These are phyloP conservation scores for Fusarium neocosmosporiellum DNA, from an alignment of 2,329 filamentous ascomycete genomes.

Conservation along the genomic window DNA sequence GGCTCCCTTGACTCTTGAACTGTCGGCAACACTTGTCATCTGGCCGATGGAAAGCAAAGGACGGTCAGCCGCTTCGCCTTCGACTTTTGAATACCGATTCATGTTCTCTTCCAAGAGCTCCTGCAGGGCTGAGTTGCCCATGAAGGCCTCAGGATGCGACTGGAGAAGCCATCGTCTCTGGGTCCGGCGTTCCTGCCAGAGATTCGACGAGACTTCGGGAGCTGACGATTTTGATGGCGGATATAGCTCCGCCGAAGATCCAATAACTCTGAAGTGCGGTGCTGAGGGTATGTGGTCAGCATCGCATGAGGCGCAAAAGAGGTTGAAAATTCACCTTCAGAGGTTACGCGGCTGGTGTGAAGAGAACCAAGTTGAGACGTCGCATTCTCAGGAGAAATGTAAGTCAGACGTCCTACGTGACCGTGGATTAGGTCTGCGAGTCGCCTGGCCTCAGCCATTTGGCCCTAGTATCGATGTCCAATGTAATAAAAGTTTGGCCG, in stretches of 20 bases:
- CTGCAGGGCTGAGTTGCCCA: conserved; percentile 50
- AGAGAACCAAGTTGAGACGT: conserved; percentile 42
- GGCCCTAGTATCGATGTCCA: conserved; percentile 47
- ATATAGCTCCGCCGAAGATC: conserved; percentile 50
- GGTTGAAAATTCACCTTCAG: conserved; percentile 39
- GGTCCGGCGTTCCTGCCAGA: conserved; percentile 46
- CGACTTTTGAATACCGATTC: conserved; percentile 43
- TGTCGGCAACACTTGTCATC: conserved; percentile 55
- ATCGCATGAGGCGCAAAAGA: conserved; percentile 2
- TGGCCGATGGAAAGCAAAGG: conserved; percentile 67
- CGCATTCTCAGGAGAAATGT: conserved; percentile 41
- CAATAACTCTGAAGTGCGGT: conserved; percentile 47
- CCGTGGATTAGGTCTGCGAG: conserved; percentile 49
- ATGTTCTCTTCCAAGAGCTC: conserved; percentile 52
- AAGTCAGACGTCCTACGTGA: conserved; percentile 48
- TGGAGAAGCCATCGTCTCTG: conserved; percentile 64
- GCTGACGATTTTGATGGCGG: conserved; percentile 45
- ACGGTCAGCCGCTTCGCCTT: conserved; percentile 36
- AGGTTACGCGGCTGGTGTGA: conserved; percentile 46
- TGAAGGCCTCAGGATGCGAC: conserved; percentile 61
- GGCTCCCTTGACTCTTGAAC: conserved; percentile 39
- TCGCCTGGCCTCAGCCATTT: conserved; percentile 52
- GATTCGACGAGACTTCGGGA: conserved; percentile 38
- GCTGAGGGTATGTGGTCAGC: conserved; percentile 36
- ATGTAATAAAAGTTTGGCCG: conserved; percentile 38